Conservation (phyloP, 2,329 filamentous ascomycete species). For the Fusarium praegraminearum region DNA sequence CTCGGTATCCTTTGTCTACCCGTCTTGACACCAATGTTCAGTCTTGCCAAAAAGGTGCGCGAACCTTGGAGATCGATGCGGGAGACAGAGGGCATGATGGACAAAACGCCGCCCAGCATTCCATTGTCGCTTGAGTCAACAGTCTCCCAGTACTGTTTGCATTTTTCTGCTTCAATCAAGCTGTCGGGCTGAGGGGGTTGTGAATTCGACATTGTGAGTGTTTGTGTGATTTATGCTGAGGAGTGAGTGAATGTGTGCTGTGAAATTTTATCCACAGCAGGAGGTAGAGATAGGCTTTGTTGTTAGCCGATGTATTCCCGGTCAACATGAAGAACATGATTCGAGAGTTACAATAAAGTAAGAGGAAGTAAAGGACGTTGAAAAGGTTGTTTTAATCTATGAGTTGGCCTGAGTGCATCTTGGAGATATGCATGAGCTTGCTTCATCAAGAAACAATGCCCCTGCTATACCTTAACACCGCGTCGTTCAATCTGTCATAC, state of each 20-base stretch:
- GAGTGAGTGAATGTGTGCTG: background rate
- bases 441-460: rapidly evolving
- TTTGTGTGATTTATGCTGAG: background rate
- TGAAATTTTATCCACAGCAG: conserved; percentile 2
- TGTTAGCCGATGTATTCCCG: background rate
- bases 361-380: too few relatives aligned
- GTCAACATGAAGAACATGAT: too few relatives aligned
- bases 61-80: conserved; percentile 77
- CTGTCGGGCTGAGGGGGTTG: conserved; percentile 45
- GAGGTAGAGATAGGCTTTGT: background rate
- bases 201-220: conserved; percentile 8
- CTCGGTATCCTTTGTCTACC: conserved; percentile 48
- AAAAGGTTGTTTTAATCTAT: too few relatives aligned
- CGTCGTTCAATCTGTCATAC: background rate
- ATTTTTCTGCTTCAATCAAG: conserved; percentile 52
- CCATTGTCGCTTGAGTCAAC: conserved; percentile 67
- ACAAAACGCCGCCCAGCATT: conserved; percentile 91
- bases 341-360: too few relatives aligned
- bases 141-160: conserved; percentile 61
- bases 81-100: conserved; percentile 70
- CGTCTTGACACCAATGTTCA: conserved; percentile 60
- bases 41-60: conserved; percentile 75
- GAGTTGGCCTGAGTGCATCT: rapidly evolving
- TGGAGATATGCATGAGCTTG: rapidly evolving
- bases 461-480: background rate